A percentile compares a stretch with the other conserved stretches of the same genome.
Evolutionary conservation across 139 green algal genomes (phyloP).

Genomic region (Ettlia oleoabundans): DNA sequence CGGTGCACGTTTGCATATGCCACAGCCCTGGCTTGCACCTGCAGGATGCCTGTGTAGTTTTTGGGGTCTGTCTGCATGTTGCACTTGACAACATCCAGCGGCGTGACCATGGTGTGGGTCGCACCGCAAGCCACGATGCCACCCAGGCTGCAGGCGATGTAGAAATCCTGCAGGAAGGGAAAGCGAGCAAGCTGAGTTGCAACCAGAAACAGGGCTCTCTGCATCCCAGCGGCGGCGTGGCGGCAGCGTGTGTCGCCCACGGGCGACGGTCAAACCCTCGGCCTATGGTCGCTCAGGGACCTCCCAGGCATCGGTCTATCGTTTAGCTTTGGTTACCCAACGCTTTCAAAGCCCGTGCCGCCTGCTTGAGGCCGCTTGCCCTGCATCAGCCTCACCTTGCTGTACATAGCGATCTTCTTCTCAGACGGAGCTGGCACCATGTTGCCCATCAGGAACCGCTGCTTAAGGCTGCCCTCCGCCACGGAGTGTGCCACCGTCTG

Average conservation of each 20-base stretch:
- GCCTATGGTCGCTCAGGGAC: neutral
- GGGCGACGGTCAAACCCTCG: slow-evolving; percentile 14
- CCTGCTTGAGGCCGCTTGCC: neutral
- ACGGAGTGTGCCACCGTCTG: neutral
- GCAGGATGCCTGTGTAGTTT: slow-evolving; percentile 73
- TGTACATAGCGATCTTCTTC: slow-evolving; percentile 60
- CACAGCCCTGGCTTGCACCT: too few species aligned
- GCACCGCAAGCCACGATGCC: slow-evolving; percentile 68
- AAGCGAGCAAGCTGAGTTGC: neutral
- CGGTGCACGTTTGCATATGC: too few species aligned
- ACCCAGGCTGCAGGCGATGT: slow-evolving; percentile 80
- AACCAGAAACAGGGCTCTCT: neutral
- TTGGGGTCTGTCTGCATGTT: slow-evolving; percentile 86
- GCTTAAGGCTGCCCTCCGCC: slow-evolving; percentile 9
- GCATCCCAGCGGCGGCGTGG: neutral
- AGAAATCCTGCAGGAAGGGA: slow-evolving; percentile 69
- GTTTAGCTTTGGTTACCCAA: too few species aligned
- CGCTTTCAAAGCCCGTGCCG: neutral
- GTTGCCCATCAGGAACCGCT: slow-evolving; percentile 20
- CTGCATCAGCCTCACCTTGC: slow-evolving; percentile 26
- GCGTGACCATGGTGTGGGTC: slow-evolving; percentile 81
- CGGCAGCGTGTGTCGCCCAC: neutral
- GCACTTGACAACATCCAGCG: slow-evolving; percentile 95
- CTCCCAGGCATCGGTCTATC: neutral
- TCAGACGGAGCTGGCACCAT: slow-evolving; percentile 42